Base-by-base conservation (phyloP, 352 stramenopile species). In the Poterioochromonas sp. region DNA sequence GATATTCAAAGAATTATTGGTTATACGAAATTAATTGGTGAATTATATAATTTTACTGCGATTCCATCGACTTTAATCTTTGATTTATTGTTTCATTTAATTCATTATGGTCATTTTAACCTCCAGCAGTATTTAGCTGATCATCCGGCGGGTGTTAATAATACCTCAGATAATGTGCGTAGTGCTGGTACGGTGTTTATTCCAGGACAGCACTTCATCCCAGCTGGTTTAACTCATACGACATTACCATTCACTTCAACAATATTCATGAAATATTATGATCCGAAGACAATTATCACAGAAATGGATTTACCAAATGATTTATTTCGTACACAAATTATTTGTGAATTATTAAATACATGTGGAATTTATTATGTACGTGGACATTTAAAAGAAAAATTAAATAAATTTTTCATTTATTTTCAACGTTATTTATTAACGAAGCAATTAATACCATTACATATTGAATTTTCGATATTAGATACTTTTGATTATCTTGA, bases 11-110 rank as follows among this genome's bases (percentile, higher is more conserved):
- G 65, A 37, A 74, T 74, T 3, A 5, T 74, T 37, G 41, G 65
- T 3, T 12, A 35, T 3, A n/a, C n/a, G 2, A 3, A n/a, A 35
- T n/a, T 74, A 11, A 15, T 74, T 8, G 65, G 39, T 58, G 65
- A 74, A 39, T 37, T 74, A 37, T 74, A 74, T n/a, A 74, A 74
- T 35, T 74, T 74, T n/a, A 58, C 65, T 3, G 65, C 65, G 40
- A 35, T 74, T 51, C 22, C 65, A 37, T 51, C 65, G 5, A 40
- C 1, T 37, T 18, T 54, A 2, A 35, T 74, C 3, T 74, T 74
- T 54, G 35, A 51, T 35, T 51, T 35, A 1, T 58, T 74, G 65
- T 74, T 54, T 39, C 37, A 58, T 51, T 8, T 74, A 26, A 32
- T 74, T 12, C 11, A 35, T 37, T 74, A 40, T 54, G 65, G 65